phyloP scores from a whole-genome alignment of 352 stramenopile genomes.

The Phytophthora capsici region DNA sequence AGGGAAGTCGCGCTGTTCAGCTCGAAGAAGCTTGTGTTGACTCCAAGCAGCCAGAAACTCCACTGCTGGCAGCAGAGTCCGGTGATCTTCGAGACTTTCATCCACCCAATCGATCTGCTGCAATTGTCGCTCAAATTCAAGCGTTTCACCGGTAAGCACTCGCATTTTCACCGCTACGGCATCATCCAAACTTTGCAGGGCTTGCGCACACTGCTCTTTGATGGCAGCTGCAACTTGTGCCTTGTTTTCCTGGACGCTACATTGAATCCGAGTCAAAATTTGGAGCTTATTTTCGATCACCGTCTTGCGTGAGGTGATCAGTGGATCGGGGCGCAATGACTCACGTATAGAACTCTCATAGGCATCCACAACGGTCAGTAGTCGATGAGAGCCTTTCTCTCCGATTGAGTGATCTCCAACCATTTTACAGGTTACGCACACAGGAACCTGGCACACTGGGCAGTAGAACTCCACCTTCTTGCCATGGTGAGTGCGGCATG shows the following conservation, averaged over 20 bases:
- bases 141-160: constrained; percentile 58
- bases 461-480: constrained; percentile 87
- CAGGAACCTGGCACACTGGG: constrained; percentile 55
- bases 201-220: constrained; percentile 54
- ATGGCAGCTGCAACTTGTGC: constrained; percentile 57
- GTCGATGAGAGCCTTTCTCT: constrained; percentile 75
- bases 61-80: constrained; percentile 45
- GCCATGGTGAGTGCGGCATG: constrained; percentile 49
- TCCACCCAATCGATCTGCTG: constrained; percentile 83
- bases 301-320: constrained; percentile 68
- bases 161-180: constrained; percentile 52
- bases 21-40: constrained; percentile 69
- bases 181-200: constrained; percentile 52
- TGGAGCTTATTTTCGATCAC: constrained; percentile 69
- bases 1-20: constrained; percentile 74
- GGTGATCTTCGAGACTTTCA: constrained; percentile 58
- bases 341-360: constrained; percentile 74
- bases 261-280: constrained; percentile 43
- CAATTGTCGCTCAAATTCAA: constrained; percentile 68
- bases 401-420: constrained; percentile 78
- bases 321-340: constrained; percentile 63
- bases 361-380: constrained; percentile 67
- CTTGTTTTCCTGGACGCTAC: constrained; percentile 49
- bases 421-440: constrained; percentile 88
- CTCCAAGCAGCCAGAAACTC: constrained; percentile 75